Base-by-base conservation (phyloP, 768 basidiomycete species). In the Suillus brevipes region DNA sequence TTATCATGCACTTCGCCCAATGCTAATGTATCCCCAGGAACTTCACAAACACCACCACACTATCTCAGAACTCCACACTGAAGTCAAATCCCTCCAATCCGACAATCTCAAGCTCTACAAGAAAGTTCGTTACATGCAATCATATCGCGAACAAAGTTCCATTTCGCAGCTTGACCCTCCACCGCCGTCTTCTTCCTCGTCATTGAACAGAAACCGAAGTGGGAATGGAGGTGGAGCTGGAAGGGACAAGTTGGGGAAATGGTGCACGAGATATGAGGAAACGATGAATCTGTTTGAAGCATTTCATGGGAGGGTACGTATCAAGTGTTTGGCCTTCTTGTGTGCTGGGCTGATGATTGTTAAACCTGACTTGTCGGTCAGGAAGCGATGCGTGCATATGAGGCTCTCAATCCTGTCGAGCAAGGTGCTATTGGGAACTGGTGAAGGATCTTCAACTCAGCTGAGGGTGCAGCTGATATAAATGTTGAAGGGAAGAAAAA, bases 61-160 rank as follows among this genome's bases (percentile, higher is more conserved):
- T 64, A 96, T 99, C 65, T 94, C 95, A 0, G 96, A 97, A 72
- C 82, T 99, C n/a, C 89, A 96, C 20, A 79, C 88, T 28, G 97
- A 99, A 78, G 89, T 95, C 78, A 95, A 96, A 75, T 87, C 86
- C 62, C 83, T 99, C 45, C 97, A 99, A 77, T 84, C 89, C 1
- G 97, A 99, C 77, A 99, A 99, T 74, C 85, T 99, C 53, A 99
- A 99, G 76, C 81, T 99, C 66, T 99, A 99, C 77, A 97, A 99
- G 78, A 99, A 99, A 81, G 96, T 99, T 60, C 89, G 96, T 66
- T 99, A 99, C 75, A 97, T 98, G 89, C 96, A 98, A 75, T 94
- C 91, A 66, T 99, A 99, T 72, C 86, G 92, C 20, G 92, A 95
- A 72, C 91, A 93, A 43, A 79, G 84, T 36, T 76, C 79, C 7